A percentile compares a stretch with the other conserved stretches of the same genome.
Evolutionary conservation across 2,329 filamentous ascomycete genomes (phyloP).

Genomic region (Colletotrichum neosansevieriae): DNA sequence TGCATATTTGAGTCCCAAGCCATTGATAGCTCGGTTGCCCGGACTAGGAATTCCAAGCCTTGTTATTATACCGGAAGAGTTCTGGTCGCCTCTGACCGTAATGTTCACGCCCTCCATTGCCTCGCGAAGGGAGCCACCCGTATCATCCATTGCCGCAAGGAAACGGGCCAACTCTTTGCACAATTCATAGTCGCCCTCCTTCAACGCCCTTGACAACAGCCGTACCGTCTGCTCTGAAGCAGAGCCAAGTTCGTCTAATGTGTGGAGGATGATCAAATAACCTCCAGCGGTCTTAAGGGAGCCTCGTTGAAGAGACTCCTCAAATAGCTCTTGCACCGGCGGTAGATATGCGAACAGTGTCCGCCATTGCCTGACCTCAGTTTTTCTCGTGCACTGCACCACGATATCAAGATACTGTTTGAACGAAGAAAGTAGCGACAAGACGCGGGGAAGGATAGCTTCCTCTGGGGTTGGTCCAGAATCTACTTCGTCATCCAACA

Average conservation of each 20-base stretch:
- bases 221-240: constrained; percentile 84
- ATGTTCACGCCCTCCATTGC: constrained; percentile 74
- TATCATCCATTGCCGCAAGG: constrained; percentile 89
- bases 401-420: constrained; percentile 93
- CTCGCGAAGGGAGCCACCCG: constrained; percentile 81
- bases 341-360: constrained; percentile 93
- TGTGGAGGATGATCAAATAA: constrained; percentile 95
- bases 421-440: constrained; percentile 77
- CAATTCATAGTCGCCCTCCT: constrained; percentile 91
- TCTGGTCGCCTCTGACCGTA: constrained; percentile 44
- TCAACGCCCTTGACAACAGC: constrained; percentile 82
- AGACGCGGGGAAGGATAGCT: constrained; percentile 72
- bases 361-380: constrained; percentile 93
- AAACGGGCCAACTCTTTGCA: constrained; percentile 97
- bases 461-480: constrained; percentile 71
- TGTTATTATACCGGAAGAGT: constrained; percentile 33
- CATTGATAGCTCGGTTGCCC: constrained; percentile 46
- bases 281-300: constrained; percentile 95
- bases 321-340: constrained; percentile 90
- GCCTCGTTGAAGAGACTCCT: constrained; percentile 87
- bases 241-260: constrained; percentile 76
- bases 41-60: constrained; percentile 36
- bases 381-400: constrained; percentile 96
- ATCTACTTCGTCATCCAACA: constrained; percentile 95
- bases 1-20: constrained; percentile 46